Conservation (phyloP, 2,329 filamentous ascomycete genomes). For the Aspergillus fischeri region DNA sequence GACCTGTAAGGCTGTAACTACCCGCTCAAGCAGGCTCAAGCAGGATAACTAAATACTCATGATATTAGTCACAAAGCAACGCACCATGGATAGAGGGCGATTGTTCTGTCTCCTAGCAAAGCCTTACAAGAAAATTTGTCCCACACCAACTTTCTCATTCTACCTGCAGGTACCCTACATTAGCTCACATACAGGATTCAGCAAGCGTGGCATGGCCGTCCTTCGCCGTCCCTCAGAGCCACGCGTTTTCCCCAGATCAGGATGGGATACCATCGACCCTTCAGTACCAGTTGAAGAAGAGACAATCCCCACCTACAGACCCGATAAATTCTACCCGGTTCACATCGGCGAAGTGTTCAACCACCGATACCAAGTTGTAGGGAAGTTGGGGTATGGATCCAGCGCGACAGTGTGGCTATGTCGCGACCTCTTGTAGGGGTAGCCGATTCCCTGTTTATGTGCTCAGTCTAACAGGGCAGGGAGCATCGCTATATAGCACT, state of each 20-base stretch:
- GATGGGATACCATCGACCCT: not conserved
- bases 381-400: conserved; percentile 9
- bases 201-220: not conserved
- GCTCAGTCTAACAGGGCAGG: conserved; percentile 4
- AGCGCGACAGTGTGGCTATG: conserved; percentile 5
- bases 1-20: too few relatives aligned
- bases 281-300: conserved; percentile 2
- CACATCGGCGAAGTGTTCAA: conserved; percentile 11
- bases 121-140: too few relatives aligned
- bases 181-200: not conserved
- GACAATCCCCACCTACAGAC: conserved; percentile 1
- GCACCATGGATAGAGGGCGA: too few relatives aligned
- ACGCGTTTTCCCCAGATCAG: conserved; percentile 4
- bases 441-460: not conserved
- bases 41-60: too few relatives aligned
- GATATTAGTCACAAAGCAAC: too few relatives aligned
- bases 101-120: too few relatives aligned
- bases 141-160: too few relatives aligned
- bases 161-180: too few relatives aligned
- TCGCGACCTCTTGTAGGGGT: conserved; percentile 5
- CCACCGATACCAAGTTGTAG: conserved; percentile 8
- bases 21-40: too few relatives aligned
- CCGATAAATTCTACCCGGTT: conserved; percentile 8
- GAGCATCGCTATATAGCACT: not conserved
- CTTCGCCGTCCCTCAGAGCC: not conserved